Conservation (phyloP, 2,329 filamentous ascomycete genomes). For the Rachicladosporium sp. region DNA sequence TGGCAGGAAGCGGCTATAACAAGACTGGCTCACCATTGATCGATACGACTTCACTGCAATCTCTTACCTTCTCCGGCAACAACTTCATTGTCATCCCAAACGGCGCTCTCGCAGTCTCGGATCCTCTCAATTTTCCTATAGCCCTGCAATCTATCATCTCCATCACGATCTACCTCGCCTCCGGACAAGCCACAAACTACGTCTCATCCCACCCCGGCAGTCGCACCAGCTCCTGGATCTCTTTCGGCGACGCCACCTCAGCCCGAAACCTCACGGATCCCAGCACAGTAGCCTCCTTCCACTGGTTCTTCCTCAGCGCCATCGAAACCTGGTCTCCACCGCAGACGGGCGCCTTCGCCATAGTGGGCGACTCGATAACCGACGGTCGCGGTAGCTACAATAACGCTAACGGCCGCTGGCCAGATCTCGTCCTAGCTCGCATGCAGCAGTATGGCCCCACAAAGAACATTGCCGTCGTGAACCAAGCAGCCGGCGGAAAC, state of each 20-base stretch:
- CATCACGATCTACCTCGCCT: conserved; percentile 45
- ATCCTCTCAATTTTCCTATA: conserved; percentile 46
- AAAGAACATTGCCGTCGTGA: conserved; percentile 43
- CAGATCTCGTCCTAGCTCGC: conserved; percentile 42
- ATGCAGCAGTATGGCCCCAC: conserved; percentile 37
- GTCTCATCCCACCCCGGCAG: conserved; percentile 56
- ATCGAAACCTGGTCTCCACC: conserved; percentile 43
- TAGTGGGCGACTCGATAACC: conserved; percentile 54
- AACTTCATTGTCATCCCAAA: conserved; percentile 39
- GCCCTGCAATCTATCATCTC: conserved; percentile 41
- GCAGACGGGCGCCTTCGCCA: conserved; percentile 34
- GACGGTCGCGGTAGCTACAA: conserved; percentile 50
- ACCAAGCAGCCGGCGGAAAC: conserved; percentile 60
- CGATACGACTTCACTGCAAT: conserved; percentile 38
- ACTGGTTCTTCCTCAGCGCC: conserved; percentile 49
- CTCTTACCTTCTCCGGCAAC: conserved; percentile 47
- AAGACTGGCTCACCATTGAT: conserved; percentile 43
- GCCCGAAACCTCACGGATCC: conserved; percentile 33
- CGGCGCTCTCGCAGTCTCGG: conserved; percentile 47
- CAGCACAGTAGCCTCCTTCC: conserved; percentile 23
- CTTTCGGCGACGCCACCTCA: conserved; percentile 44
- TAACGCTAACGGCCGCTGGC: conserved; percentile 50
- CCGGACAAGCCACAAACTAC: conserved; percentile 43
- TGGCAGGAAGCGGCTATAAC: conserved; percentile 28
- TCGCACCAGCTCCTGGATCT: conserved; percentile 49